Evolutionary conservation across 1,139 yeast species (phyloP).

Genomic region (Suhomyces chickasaworum): DNA sequence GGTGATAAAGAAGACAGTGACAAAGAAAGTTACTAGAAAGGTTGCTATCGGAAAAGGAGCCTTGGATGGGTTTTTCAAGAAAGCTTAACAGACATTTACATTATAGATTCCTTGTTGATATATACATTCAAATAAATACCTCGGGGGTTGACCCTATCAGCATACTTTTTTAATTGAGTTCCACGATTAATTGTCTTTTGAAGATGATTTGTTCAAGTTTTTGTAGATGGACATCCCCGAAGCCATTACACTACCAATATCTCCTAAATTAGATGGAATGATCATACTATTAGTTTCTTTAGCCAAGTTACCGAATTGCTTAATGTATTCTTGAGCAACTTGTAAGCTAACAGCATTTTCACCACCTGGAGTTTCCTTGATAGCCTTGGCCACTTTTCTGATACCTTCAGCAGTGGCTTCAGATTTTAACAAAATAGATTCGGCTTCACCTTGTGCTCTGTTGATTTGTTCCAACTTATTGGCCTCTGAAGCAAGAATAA

Average conservation of each 20-base stretch:
- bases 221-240: constrained; percentile 75
- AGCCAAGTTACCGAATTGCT: constrained; percentile 79
- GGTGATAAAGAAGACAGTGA: constrained; percentile 21
- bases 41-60: constrained; percentile 62
- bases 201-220: constrained; percentile 36
- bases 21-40: constrained; percentile 30
- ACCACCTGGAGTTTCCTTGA: constrained; percentile 69
- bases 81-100: constrained; percentile 18
- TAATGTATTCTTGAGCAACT: constrained; percentile 82
- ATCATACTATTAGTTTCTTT: constrained; percentile 79
- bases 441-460: constrained; percentile 69
- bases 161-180: not conserved
- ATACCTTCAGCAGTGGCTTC: constrained; percentile 77
- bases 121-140: constrained; percentile 8
- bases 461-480: constrained; percentile 62
- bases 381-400: constrained; percentile 63
- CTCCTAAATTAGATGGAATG: constrained; percentile 75
- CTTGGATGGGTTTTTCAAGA: constrained; percentile 60
- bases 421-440: constrained; percentile 67
- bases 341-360: constrained; percentile 74
- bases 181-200: not conserved
- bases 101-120: constrained; percentile 1
- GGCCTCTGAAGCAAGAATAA: constrained; percentile 74
- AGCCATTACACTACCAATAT: constrained; percentile 73
- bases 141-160: not conserved